Evolutionary conservation across 768 basidiomycete species (phyloP).

Genomic region (Asterophora parasitica): DNA sequence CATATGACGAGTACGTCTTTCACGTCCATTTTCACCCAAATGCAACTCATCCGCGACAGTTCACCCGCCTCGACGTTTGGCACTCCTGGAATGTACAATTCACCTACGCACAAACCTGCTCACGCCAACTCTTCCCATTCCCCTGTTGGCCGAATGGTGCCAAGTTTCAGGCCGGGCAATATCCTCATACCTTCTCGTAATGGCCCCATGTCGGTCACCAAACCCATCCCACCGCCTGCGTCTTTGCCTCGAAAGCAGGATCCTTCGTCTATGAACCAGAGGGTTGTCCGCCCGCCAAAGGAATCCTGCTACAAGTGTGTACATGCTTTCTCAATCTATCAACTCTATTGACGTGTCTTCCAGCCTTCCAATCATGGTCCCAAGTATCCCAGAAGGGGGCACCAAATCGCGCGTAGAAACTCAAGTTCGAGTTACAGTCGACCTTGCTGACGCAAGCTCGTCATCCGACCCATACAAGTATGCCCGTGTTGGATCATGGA

Average conservation of each 20-base stretch:
- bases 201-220: slow-evolving; percentile 44
- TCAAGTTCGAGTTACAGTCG: slow-evolving; percentile 81
- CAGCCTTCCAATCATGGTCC: slow-evolving; percentile 78
- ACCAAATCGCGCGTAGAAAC: slow-evolving; percentile 95
- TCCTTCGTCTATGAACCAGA: slow-evolving; percentile 42
- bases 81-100: slow-evolving; percentile 26
- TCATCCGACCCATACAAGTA: slow-evolving; percentile 60
- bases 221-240: slow-evolving; percentile 65
- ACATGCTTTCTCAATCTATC: slow-evolving; percentile 2
- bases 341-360: slow-evolving; percentile 10
- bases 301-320: slow-evolving; percentile 75
- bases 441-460: slow-evolving; percentile 67
- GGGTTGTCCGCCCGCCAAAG: slow-evolving; percentile 66
- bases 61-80: slow-evolving; percentile 30
- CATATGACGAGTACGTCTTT: slow-evolving; percentile 66
- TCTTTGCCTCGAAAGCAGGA: slow-evolving; percentile 54
- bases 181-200: slow-evolving; percentile 30
- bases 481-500: slow-evolving; percentile 85
- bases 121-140: slow-evolving; percentile 15
- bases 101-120: slow-evolving; percentile 26
- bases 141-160: slow-evolving; percentile 18
- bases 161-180: slow-evolving; percentile 26
- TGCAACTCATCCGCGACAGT: slow-evolving; percentile 20
- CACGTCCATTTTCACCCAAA: slow-evolving; percentile 10
- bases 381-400: slow-evolving; percentile 76